phyloP scores from a whole-genome alignment of 179 eudicot genomes.

The Patellifolia procumbens region DNA sequence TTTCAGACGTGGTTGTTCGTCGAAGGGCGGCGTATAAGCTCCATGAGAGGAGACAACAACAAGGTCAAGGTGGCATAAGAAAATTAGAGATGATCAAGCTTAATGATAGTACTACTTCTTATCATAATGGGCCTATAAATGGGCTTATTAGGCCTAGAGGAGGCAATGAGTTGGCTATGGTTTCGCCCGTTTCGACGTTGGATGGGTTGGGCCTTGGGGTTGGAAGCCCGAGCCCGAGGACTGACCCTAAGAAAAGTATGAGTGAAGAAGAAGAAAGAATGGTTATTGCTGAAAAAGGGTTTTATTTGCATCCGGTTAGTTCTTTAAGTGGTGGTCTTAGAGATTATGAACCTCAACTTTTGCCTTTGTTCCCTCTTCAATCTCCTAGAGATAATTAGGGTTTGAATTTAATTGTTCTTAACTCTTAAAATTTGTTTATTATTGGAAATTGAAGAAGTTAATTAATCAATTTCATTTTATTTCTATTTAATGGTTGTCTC shows the following conservation, averaged over 20 bases:
- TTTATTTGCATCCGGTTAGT: conserved; percentile 58
- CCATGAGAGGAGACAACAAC: conserved; percentile 55
- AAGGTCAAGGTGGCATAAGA: conserved; percentile 27
- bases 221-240: conserved; percentile 40
- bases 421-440: not conserved
- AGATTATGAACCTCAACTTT: conserved; percentile 50
- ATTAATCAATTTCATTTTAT: not conserved
- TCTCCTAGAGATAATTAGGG: conserved; percentile 39
- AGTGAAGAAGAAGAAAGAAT: conserved; percentile 49
- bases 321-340: conserved; percentile 33
- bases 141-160: conserved; percentile 23
- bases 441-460: not conserved
- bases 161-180: conserved; percentile 31
- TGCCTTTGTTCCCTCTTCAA: conserved; percentile 70
- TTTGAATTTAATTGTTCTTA: conserved; percentile 3
- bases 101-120: not conserved
- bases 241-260: conserved; percentile 2
- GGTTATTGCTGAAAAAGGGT: conserved; percentile 59
- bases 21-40: conserved; percentile 39
- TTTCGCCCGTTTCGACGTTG: conserved; percentile 69
- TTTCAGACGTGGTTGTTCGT: conserved; percentile 27
- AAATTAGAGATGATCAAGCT: conserved; percentile 56
- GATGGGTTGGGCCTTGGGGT: conserved; percentile 45
- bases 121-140: conserved; percentile 5
- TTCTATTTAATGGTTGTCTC: not conserved